Base-by-base conservation (phyloP, 1,284 basidiomycete species). In the Prillingera fragicola region DNA sequence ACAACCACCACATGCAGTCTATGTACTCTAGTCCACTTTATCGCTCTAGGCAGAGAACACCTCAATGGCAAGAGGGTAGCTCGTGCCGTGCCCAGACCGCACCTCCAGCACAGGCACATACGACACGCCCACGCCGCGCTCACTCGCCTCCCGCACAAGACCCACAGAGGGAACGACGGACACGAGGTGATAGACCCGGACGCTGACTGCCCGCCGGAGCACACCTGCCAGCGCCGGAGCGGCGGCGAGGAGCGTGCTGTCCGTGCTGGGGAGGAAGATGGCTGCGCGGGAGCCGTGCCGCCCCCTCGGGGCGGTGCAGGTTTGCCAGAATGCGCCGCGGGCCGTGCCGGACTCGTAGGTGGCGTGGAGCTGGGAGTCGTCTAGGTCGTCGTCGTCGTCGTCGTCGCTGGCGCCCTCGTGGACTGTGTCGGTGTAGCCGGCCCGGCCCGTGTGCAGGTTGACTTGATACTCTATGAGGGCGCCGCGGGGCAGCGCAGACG, bases 401-500 rank as follows among this genome's bases (percentile, higher is more conserved):
- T 36, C 43, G 19, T 44, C 35, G 21, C 26, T 46, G 15, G 47
- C 45, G 35, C 18, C 41, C 10, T 46, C 38, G n/a, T n/a, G n/a
- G n/a, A n/a, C n/a, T n/a, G n/a, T n/a, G n/a, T n/a, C n/a, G n/a
- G n/a, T n/a, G 22, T 28, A 36, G 9, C 50, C 55, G 6, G 33
- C 33, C 19, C 63, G 52, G 12, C 69, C 70, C 1, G 70, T 71
- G 43, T 73, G 68, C 17, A 65, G 46, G 18, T 70, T 67, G 14
- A 72, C 62, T 56, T 77, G 76, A 59, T 71, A 76, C 56, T 78
- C 76, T 13, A 76, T 65, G 32, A 70, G 53, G 3, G 88, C 89
- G 38, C 75, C 78, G 57, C 84, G 86, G 0, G 91, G 91, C 10
- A 96, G 73, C 36, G 79, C 76, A 33, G 79, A 77, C 1, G 89